These are phyloP conservation scores for Digitaria exilis DNA, from an alignment of 202 grass and related monocot genomes.

Conservation along the genomic window DNA sequence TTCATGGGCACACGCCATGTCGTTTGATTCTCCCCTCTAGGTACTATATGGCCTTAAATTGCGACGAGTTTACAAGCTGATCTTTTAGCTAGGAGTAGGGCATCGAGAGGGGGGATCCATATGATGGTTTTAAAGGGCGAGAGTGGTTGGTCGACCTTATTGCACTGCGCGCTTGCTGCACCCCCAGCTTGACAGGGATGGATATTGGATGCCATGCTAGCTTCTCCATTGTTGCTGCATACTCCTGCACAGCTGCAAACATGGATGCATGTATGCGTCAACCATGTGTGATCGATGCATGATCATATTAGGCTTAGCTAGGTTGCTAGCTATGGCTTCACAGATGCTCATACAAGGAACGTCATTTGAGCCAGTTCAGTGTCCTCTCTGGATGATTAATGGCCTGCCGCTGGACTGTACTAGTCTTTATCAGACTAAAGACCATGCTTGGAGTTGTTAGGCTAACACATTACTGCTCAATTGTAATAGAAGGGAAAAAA, in stretches of 20 bases:
- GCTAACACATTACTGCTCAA: not conserved
- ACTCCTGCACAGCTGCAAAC: conserved; percentile 9
- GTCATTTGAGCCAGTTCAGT: not conserved
- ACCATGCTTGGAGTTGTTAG: not conserved
- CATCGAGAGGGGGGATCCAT: not conserved
- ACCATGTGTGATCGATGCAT: not conserved
- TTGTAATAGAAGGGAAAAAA: no score
- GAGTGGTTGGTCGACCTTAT: conserved; percentile 53
- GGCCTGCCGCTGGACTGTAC: not conserved
- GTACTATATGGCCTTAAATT: conserved; percentile 47
- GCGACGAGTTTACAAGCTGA: conserved; percentile 50
- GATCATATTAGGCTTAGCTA: not conserved
- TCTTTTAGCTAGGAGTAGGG: conserved; percentile 42
- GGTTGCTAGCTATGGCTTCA: conserved; percentile 6
- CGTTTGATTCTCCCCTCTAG: conserved; percentile 39
- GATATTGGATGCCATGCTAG: conserved; percentile 3
- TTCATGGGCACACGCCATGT: conserved; percentile 42
- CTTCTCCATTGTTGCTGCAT: not conserved
- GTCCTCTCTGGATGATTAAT: not conserved
- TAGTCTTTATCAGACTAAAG: not conserved
- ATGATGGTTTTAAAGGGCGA: not conserved
- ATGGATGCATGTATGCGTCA: not conserved
- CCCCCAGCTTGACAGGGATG: conserved; percentile 26
- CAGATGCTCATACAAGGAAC: not conserved
- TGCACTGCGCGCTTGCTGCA: not conserved